Conservation (phyloP, 192 early-diverging fungal genomes). For the Cladochytrium replicatum region DNA sequence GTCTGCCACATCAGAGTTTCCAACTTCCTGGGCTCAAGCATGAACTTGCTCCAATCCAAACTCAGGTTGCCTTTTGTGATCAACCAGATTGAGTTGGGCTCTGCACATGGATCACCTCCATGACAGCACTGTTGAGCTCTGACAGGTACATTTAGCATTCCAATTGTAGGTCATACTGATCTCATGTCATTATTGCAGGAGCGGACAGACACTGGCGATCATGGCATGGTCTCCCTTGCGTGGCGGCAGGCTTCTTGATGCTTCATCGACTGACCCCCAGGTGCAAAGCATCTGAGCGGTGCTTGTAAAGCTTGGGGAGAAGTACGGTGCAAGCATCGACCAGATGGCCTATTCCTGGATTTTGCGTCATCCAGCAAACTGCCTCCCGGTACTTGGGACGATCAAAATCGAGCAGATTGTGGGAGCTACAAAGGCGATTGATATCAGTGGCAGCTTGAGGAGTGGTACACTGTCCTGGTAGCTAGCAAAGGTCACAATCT, state of each 20-base stretch:
- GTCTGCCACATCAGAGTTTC: slow-evolving; percentile 23
- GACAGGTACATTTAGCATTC: too few species aligned
- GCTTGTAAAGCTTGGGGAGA: slow-evolving; percentile 14
- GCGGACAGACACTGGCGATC: too few species aligned
- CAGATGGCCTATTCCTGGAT: slow-evolving; percentile 36
- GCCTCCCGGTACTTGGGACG: slow-evolving; percentile 24
- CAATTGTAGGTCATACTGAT: too few species aligned
- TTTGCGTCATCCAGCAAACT: slow-evolving; percentile 23
- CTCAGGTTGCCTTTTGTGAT: slow-evolving; percentile 26
- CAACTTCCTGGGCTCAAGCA: slow-evolving; percentile 19
- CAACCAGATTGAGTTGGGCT: slow-evolving; percentile 34
- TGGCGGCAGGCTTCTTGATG: slow-evolving; percentile 20
- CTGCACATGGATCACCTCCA: slow-evolving; percentile 13
- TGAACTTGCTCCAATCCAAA: slow-evolving; percentile 27
- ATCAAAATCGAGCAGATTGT: slow-evolving; percentile 23
- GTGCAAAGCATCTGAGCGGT: slow-evolving; percentile 13
- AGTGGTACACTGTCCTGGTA: too few species aligned
- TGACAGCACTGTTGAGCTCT: too few species aligned
- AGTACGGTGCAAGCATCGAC: slow-evolving; percentile 25
- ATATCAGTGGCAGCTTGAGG: too few species aligned
- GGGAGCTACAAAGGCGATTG: background rate
- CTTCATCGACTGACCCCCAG: slow-evolving; percentile 6
- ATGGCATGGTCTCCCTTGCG: slow-evolving; percentile 33
- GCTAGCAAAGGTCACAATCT: too few species aligned
- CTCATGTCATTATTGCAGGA: too few species aligned